Evolutionary conservation across 148 eudicot genomes (phyloP), one percentile per base, ranked within the genome.

Genomic region (Polygonum aviculare): DNA sequence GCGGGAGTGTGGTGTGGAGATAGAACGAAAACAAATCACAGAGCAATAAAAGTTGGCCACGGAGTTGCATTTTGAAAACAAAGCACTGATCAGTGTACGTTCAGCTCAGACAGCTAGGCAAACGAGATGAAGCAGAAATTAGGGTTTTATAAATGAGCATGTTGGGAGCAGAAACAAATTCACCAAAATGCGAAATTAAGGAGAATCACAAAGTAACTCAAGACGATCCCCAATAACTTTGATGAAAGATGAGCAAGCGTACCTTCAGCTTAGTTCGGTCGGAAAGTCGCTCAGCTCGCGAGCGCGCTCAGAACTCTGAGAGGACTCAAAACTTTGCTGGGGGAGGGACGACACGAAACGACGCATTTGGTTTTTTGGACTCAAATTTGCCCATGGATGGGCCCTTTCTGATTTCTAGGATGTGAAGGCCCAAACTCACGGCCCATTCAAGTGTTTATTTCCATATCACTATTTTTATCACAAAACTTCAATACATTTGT

Each of bases 31-130:
- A 60, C 26, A 33, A 60, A 60, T 6, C 21, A 36, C 21, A 15
- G 10, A 67, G 72, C 72, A 15, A 67, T 36, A 38, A 36, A 65
- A 36, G 21, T 67, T 35, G 1, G 44, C 45, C 72, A 67, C 72
- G 72, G 44, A 36, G 45, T 36, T 35, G 72, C 41, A 38, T 35
- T 35, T 54, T 63, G 74, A 79, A 84, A n/a, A n/a, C n/a, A n/a
- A n/a, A n/a, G n/a, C n/a, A n/a, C n/a, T n/a, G n/a, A n/a, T n/a
- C n/a, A 16, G 55, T 15, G 15, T 19, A 1, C 55, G 15, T 2
- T 5, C 55, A 2, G 35, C 63, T 57, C 33, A 50, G 15, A 50
- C 55, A 50, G 55, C 55, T 3, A 18, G 22, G 33, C 10, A 22
- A 57, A 57, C 35, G 19, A 1, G n/a, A 12, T 2, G 12, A 63